Percentiles rank a stretch among this genome's conserved stretches.
These are phyloP conservation scores for Psidium friedrichsthalianum DNA, from an alignment of 345 rosid genomes.

Conservation along the genomic window DNA sequence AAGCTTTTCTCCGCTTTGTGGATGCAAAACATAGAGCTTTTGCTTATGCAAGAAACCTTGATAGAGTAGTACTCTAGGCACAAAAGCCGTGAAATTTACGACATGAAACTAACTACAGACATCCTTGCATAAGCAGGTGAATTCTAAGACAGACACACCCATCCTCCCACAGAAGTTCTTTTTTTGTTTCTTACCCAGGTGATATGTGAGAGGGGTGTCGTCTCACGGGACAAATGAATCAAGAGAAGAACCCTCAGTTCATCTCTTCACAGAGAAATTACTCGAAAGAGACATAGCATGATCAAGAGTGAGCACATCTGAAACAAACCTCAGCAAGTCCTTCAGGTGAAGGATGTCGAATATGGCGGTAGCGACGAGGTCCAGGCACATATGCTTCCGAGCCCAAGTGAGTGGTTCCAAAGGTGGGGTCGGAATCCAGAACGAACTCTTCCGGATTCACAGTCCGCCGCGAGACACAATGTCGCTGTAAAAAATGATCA, in stretches of 20 bases:
- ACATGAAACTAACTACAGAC: background rate
- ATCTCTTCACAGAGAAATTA: background rate
- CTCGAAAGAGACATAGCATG: background rate
- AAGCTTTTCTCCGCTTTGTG: background rate
- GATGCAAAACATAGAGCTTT: background rate
- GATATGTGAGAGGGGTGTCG: background rate
- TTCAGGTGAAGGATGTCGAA: constrained; percentile 67
- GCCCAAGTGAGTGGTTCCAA: constrained; percentile 23
- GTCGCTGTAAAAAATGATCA: constrained; percentile 33
- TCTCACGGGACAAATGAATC: background rate
- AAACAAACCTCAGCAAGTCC: constrained; percentile 74
- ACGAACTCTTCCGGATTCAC: constrained; percentile 32
- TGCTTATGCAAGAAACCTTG: background rate
- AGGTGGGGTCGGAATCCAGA: constrained; percentile 33
- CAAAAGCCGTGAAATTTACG: background rate
- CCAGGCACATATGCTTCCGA: constrained; percentile 23
- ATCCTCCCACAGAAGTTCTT: background rate
- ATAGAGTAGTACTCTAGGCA: background rate
- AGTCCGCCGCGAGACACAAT: constrained; percentile 26
- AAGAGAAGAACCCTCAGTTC: background rate
- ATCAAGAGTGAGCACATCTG: background rate
- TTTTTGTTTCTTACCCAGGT: background rate
- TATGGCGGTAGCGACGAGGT: constrained; percentile 55
- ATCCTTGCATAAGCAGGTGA: background rate
- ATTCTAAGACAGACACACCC: background rate